Base-by-base conservation (phyloP, 2,329 filamentous ascomycete species). In the Sarocladium brachiariae region DNA sequence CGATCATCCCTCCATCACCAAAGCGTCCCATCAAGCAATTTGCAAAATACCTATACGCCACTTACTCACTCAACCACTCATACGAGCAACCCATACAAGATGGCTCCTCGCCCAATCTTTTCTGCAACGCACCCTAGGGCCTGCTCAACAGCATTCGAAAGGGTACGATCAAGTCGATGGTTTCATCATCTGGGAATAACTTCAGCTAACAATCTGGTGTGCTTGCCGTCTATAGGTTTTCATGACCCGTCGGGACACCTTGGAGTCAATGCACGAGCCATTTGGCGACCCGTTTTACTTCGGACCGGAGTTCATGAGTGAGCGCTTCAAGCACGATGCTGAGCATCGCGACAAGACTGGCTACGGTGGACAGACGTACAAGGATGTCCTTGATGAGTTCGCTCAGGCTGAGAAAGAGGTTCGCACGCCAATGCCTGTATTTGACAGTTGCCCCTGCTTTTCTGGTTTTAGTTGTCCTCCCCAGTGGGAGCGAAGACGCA, bases 211-310 rank as follows among this genome's bases (percentile, higher is more conserved):
- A 23, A 39, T 19, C 10, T 7, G 7, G 6, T 21, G 7, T 39
- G 7, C 18, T n/a, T 31, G 19, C 6, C 14, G 19, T 21, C 52
- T 50, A 35, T 58, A 93, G 88, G 91, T 97, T 57, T 97, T 99
- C 69, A 96, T 97, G 92, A 96, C 91, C 60, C 86, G 89, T 58
- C 80, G 81, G 59, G 85, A 95, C 63, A 83, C 77, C 50, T 78
- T 97, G 53, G 77, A 85, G 61, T 95, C 89, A 65, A 77, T 93
- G 59, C 93, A 97, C 68, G 93, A 99, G 72, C 93, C 93, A 4
- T 97, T 97, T 69, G 92, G 92, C 50, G 93, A 97, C 70, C 87
- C 91, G 54, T 97, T 92, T 65, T 97, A 97, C 73, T 97, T 86
- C 64, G 92, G 93, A 49, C 91, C 92, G 6, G 93, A 99, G 71